Evolutionary conservation across 768 basidiomycete species (phyloP).

Genomic region (Tylopilus intermedius): DNA sequence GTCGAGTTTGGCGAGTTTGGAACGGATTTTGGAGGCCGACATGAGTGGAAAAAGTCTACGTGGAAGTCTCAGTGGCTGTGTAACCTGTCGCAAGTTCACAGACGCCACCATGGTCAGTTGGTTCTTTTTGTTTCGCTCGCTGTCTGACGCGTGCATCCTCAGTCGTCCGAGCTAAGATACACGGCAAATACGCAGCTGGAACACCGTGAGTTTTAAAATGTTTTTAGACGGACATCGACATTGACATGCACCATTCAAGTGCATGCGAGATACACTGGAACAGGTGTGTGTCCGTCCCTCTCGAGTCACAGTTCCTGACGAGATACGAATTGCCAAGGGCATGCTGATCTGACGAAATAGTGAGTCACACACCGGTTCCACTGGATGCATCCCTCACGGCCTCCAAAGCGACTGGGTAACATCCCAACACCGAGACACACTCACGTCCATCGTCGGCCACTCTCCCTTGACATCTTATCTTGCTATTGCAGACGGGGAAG

Average conservation of each 20-base stretch:
- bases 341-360: conserved; percentile 96
- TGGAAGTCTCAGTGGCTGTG: conserved; percentile 13
- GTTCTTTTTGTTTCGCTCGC: background rate
- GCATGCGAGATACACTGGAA: conserved; percentile 94
- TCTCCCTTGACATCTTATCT: conserved; percentile 80
- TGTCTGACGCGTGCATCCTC: conserved; percentile 6
- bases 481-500: conserved; percentile 90
- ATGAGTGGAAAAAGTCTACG: conserved; percentile 17
- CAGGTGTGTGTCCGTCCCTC: conserved; percentile 50
- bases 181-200: conserved; percentile 95
- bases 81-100: background rate
- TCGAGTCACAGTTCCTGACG: conserved; percentile 7
- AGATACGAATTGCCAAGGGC: conserved; percentile 47
- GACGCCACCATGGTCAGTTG: conserved; percentile 19
- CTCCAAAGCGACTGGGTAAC: conserved; percentile 86
- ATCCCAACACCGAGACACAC: conserved; percentile 95
- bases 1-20: conserved; percentile 44
- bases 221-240: background rate
- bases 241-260: conserved; percentile 43
- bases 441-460: conserved; percentile 90
- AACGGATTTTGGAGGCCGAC: conserved; percentile 34
- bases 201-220: conserved; percentile 59
- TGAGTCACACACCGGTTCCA: conserved; percentile 38
- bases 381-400: conserved; percentile 6
- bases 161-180: conserved; percentile 91